phyloP scores from a whole-genome alignment of 2,329 filamentous ascomycete species.

The Calonectria pseudoturangicola region DNA sequence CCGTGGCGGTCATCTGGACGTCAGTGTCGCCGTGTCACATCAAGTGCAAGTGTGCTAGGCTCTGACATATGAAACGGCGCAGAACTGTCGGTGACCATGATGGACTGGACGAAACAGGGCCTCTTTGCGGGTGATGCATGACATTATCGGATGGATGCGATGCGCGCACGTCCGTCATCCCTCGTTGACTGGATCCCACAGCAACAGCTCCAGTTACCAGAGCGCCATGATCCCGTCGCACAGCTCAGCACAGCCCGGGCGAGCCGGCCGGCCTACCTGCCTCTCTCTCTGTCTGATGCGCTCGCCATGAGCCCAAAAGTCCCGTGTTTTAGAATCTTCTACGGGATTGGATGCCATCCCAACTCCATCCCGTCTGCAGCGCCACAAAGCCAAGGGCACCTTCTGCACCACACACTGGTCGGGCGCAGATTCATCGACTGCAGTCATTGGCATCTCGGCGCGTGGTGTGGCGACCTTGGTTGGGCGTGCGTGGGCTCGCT shows the following conservation, averaged over 20 bases:
- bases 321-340: slow-evolving; percentile 34
- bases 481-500: slow-evolving; percentile 4
- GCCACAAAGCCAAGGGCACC: slow-evolving; percentile 32
- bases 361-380: slow-evolving; percentile 31
- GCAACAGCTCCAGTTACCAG: slow-evolving; percentile 4
- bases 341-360: slow-evolving; percentile 34
- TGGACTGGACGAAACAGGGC: slow-evolving; percentile 34
- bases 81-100: slow-evolving; percentile 29
- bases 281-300: too few relatives aligned
- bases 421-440: slow-evolving; percentile 30
- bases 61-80: slow-evolving; percentile 17
- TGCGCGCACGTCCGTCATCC: slow-evolving; percentile 28
- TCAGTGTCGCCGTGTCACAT: slow-evolving; percentile 10
- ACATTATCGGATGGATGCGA: slow-evolving; percentile 34
- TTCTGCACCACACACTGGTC: slow-evolving; percentile 32
- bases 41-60: slow-evolving; percentile 13
- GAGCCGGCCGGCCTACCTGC: slow-evolving; percentile 13
- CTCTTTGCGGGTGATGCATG: slow-evolving; percentile 34
- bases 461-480: not conserved
- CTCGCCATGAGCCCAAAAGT: slow-evolving; percentile 3
- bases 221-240: slow-evolving; percentile 27
- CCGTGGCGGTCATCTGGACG: slow-evolving; percentile 12
- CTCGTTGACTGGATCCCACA: slow-evolving; percentile 18
- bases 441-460: not conserved
- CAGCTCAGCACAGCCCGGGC: slow-evolving; percentile 39